Conservation (phyloP, 2,329 filamentous ascomycete genomes). For the Aspergillus alliaceus region DNA sequence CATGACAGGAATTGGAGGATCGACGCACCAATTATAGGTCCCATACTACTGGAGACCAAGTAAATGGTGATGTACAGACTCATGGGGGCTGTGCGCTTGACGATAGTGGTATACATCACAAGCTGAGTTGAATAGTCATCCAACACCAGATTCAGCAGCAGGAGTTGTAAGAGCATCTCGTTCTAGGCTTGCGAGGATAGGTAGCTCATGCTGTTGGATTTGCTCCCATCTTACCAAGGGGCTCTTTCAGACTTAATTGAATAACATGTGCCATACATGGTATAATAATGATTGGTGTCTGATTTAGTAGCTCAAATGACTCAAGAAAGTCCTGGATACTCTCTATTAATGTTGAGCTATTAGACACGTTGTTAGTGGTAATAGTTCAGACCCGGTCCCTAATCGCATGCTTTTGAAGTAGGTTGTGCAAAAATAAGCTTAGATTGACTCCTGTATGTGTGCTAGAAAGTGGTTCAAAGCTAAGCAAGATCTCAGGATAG, state of each 20-base stretch:
- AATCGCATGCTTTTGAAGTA: constrained; percentile 7
- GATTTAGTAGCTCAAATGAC: neutral
- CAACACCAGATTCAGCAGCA: too few species aligned
- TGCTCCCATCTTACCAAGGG: constrained; percentile 11
- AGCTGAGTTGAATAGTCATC: too few species aligned
- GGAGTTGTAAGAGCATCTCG: too few species aligned
- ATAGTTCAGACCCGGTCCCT: constrained; percentile 2
- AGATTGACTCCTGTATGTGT: constrained; percentile 7
- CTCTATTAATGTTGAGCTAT: constrained; percentile 2
- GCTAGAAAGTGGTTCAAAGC: constrained; percentile 10
- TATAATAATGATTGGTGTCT: constrained; percentile 6
- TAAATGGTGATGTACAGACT: constrained; percentile 43
- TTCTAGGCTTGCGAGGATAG: too few species aligned
- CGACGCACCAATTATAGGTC: constrained; percentile 44
- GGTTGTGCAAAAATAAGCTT: neutral
- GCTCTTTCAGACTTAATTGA: constrained; percentile 14
- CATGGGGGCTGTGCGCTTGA: too few species aligned
- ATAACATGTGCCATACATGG: constrained; percentile 15
- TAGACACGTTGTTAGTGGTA: constrained; percentile 5
- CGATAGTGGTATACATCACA: too few species aligned
- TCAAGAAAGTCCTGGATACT: constrained; percentile 1
- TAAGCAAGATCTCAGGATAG: constrained; percentile 9
- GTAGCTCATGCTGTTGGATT: too few species aligned
- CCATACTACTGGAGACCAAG: constrained; percentile 42
- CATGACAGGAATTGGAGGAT: constrained; percentile 25